Evolutionary conservation across 2,329 filamentous ascomycete genomes (phyloP), one percentile per base, ranked within the genome.

Genomic region (Teratosphaeria zuluensis): DNA sequence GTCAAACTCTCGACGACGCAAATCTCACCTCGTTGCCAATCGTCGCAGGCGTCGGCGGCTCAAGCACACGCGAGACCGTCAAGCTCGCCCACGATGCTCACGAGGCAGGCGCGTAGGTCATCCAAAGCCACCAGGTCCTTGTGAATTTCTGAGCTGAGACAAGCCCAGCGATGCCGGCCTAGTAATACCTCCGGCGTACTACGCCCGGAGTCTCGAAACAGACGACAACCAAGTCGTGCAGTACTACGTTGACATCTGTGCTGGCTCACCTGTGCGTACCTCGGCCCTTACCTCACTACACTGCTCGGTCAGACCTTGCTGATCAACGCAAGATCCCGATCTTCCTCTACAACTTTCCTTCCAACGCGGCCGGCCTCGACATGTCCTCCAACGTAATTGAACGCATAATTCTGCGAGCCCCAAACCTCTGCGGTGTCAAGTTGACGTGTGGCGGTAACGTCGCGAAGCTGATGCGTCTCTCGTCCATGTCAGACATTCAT

Each of bases 231-330:
- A 54, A n/a, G 31, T 54, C 12, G 53, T 33, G 14, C 53, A 54
- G 28, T 54, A 54, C 31, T 54, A 30, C 14, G 28, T 54, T n/a
- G 53, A 54, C 31, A 54, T 54, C n/a, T 54, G 53, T n/a, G 53
- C 21, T 11, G 53, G 9, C 24, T 54, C 53, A 31, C 53, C 53
- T 12, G 53, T 54, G 12, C n/a, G 53, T 54, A 12, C 9, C 1
- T 19, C 8, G 14, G 12, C 12, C 35, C 12, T 1, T n/a, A 12
- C 35, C 12, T 42, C 35, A 16, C 35, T 16, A 14, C 7, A 42
- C 51, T 28, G 2, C 24, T 28, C 24, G 4, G 24, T 28, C 24
- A 28, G 24, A 28, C 4, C 2, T 28, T 28, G 4, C 24, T 28
- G 24, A 48, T 19, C 42, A 48, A 48, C n/a, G 8, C 24, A 28